Conservation (phyloP, 2,329 filamentous ascomycete species). For the Paecilomyces sp. region DNA sequence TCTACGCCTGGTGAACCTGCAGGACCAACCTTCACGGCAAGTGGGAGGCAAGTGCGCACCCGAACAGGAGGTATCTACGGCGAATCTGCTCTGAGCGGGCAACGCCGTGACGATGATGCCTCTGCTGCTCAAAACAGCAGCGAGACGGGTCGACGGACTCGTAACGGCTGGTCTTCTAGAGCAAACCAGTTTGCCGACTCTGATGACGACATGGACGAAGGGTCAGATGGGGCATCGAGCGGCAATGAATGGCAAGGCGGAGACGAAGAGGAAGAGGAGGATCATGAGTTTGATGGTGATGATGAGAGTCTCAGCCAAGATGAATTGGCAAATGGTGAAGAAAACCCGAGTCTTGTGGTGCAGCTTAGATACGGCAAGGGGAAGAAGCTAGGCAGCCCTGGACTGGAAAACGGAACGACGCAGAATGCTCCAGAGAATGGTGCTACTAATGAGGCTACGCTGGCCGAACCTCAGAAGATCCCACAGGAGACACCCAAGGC, state of each 20-base stretch:
- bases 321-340: conserved; percentile 39
- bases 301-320: conserved; percentile 37
- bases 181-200: conserved; percentile 29
- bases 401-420: background rate
- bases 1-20: conserved; percentile 64
- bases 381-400: conserved; percentile 11
- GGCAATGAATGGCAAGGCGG: conserved; percentile 66
- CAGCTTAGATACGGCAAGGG: conserved; percentile 51
- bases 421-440: background rate
- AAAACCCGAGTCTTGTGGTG: conserved; percentile 62
- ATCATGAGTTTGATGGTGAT: conserved; percentile 57
- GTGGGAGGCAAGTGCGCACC: conserved; percentile 69
- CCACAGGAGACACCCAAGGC: background rate
- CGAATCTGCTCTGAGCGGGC: conserved; percentile 50
- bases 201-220: conserved; percentile 59
- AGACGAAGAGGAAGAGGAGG: conserved; percentile 57
- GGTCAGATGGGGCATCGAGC: conserved; percentile 53
- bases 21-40: conserved; percentile 66
- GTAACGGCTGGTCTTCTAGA: conserved; percentile 6
- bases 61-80: conserved; percentile 50
- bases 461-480: background rate
- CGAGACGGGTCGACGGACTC: conserved; percentile 22
- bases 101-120: conserved; percentile 38
- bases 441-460: conserved; percentile 1
- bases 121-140: conserved; percentile 39